phyloP scores from a whole-genome alignment of 495 filamentous ascomycete genomes.

The Geopyxis carbonaria region DNA sequence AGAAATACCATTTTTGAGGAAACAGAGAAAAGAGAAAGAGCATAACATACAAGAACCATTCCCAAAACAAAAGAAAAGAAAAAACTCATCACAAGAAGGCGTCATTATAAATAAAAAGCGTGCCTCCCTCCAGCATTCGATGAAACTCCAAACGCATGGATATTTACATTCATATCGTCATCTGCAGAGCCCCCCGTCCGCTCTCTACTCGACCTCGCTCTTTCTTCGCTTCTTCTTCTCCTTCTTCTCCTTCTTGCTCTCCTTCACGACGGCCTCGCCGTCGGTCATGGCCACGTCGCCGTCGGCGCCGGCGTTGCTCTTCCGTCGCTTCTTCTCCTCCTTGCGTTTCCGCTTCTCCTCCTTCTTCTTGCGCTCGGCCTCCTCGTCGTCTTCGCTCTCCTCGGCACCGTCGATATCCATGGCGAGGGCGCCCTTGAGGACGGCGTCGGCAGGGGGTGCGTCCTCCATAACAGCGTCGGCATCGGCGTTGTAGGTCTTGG shows the following conservation, averaged over 20 bases:
- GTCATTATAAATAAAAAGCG: no score
- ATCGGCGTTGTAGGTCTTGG: conserved; percentile 85
- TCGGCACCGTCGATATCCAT: conserved; percentile 37
- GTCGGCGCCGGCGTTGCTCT: conserved; percentile 32
- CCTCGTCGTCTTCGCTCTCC: conserved; percentile 29
- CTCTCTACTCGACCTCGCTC: conserved; percentile 1
- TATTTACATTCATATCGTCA: no score
- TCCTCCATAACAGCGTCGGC: conserved; percentile 69
- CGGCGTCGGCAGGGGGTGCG: conserved; percentile 38
- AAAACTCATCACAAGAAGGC: neutral
- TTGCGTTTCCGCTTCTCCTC: conserved; percentile 17
- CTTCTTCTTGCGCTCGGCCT: conserved; percentile 30
- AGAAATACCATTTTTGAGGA: no score
- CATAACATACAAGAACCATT: neutral
- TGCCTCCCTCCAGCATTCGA: no score
- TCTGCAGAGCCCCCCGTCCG: no score
- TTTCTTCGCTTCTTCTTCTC: conserved; percentile 18
- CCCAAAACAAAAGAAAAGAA: neutral
- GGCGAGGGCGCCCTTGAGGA: conserved; percentile 29
- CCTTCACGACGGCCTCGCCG: conserved; percentile 28
- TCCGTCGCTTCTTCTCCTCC: conserved; percentile 36
- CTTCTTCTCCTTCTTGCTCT: conserved; percentile 46
- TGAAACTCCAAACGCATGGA: no score
- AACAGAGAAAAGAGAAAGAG: no score
- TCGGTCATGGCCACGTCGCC: conserved; percentile 33